Evolutionary conservation across 306 rosid species (phyloP).

Genomic region (Benincasa hispida): DNA sequence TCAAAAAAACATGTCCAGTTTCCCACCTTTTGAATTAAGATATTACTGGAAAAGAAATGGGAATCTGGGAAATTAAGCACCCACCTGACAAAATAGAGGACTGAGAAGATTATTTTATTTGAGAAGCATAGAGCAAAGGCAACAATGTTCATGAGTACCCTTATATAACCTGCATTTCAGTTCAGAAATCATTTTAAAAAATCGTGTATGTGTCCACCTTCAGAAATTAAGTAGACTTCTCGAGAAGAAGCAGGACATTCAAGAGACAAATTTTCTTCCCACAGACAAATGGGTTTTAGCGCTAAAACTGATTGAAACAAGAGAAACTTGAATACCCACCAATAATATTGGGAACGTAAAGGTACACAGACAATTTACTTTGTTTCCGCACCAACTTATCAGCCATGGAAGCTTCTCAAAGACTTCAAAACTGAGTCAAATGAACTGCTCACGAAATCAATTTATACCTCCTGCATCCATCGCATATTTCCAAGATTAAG

Average conservation of each 20-base stretch:
- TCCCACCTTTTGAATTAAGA: neutral
- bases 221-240: neutral
- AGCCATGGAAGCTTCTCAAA: constrained; percentile 51
- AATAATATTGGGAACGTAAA: constrained; percentile 78
- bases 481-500: neutral
- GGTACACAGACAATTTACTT: constrained; percentile 63
- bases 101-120: constrained; percentile 60
- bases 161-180: constrained; percentile 58
- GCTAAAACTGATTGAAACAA: neutral
- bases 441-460: neutral
- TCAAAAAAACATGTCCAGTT: constrained; percentile 9
- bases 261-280: neutral
- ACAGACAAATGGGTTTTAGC: neutral
- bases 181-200: neutral
- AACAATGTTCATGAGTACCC: constrained; percentile 62
- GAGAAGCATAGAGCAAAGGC: constrained; percentile 70
- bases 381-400: constrained; percentile 38
- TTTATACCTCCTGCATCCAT: constrained; percentile 1
- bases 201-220: neutral
- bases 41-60: neutral
- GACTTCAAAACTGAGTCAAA: constrained; percentile 18
- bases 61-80: constrained; percentile 7
- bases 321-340: constrained; percentile 41
- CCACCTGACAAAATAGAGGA: constrained; percentile 79
- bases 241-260: neutral